Percentiles rank a stretch among this genome's conserved stretches.
These are phyloP conservation scores for Pichia kudriavzevii DNA, from an alignment of 1,139 yeast genomes.

Conservation along the genomic window DNA sequence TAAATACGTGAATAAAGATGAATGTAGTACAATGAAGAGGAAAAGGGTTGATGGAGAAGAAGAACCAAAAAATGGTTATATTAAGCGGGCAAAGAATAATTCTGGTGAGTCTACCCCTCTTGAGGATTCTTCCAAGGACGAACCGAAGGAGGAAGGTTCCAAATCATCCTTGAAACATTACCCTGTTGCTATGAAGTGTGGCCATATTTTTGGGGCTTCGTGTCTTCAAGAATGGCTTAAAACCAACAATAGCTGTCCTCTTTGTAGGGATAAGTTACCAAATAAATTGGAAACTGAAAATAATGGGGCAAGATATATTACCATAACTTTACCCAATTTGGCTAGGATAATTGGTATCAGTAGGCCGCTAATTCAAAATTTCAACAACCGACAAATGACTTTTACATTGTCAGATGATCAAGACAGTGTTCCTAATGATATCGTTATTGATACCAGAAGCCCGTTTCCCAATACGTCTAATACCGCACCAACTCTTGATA, in stretches of 20 bases:
- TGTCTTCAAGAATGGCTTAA: conserved; percentile 30
- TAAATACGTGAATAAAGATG: conserved; percentile 31
- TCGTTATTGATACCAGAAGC: conserved; percentile 3
- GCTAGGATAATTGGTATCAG: conserved; percentile 28
- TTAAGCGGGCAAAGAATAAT: conserved; percentile 12
- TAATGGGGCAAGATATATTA: conserved; percentile 17
- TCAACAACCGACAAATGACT: conserved; percentile 23
- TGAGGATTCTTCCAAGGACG: neutral
- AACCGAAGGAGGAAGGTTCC: neutral
- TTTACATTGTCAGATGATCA: conserved; percentile 25
- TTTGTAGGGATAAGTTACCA: conserved; percentile 25
- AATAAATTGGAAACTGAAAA: conserved; percentile 14
- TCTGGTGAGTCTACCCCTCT: conserved; percentile 14
- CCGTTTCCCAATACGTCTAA: neutral
- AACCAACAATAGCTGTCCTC: conserved; percentile 28
- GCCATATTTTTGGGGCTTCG: conserved; percentile 31
- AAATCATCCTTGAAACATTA: conserved; percentile 34
- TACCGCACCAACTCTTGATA: neutral
- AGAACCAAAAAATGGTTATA: neutral
- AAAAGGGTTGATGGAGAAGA: conserved; percentile 5
- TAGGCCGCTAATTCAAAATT: conserved; percentile 23
- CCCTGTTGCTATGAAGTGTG: conserved; percentile 73
- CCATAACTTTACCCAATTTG: conserved; percentile 31
- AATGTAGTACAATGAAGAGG: conserved; percentile 5
- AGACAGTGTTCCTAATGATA: neutral